Percentiles rank a stretch among this genome's conserved stretches.
Evolutionary conservation across 345 rosid genomes (phyloP).

Genomic region (Cardamine chenopodiifolia): DNA sequence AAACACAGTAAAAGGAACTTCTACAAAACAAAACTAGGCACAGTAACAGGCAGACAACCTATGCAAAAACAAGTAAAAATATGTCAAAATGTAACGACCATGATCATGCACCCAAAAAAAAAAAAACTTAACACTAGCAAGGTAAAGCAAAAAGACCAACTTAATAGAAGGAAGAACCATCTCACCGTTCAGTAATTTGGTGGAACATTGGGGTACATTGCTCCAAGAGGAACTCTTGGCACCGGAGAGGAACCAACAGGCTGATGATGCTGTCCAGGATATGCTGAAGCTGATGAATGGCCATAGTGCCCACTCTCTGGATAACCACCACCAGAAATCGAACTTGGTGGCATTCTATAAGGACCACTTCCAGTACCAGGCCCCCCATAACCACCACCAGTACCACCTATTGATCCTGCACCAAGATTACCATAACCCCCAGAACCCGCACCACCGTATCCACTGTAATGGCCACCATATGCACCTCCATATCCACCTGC

Average conservation of each 20-base stretch:
- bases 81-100: conserved; percentile 18
- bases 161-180: conserved; percentile 30
- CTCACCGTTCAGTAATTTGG: conserved; percentile 69
- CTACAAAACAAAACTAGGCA: conserved; percentile 21
- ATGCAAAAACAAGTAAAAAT: conserved; percentile 2
- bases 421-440: conserved; percentile 50
- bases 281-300: conserved; percentile 56
- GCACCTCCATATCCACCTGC: conserved; percentile 52
- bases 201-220: conserved; percentile 68
- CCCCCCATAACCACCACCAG: conserved; percentile 47
- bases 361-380: conserved; percentile 55
- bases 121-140: not conserved
- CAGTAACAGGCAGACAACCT: not conserved
- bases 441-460: conserved; percentile 67
- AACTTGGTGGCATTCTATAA: conserved; percentile 63
- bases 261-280: conserved; percentile 69
- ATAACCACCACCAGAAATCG: conserved; percentile 72
- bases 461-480: conserved; percentile 55
- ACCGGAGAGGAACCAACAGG: conserved; percentile 65
- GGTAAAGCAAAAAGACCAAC: conserved; percentile 1
- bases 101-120: not conserved
- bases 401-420: conserved; percentile 38
- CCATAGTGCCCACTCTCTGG: conserved; percentile 64
- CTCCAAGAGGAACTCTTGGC: conserved; percentile 78
- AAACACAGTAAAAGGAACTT: not conserved